A percentile compares a stretch with the other conserved stretches of the same genome.
Conservation (phyloP, 2,329 filamentous ascomycete genomes). For the Trichoderma polysporum region DNA sequence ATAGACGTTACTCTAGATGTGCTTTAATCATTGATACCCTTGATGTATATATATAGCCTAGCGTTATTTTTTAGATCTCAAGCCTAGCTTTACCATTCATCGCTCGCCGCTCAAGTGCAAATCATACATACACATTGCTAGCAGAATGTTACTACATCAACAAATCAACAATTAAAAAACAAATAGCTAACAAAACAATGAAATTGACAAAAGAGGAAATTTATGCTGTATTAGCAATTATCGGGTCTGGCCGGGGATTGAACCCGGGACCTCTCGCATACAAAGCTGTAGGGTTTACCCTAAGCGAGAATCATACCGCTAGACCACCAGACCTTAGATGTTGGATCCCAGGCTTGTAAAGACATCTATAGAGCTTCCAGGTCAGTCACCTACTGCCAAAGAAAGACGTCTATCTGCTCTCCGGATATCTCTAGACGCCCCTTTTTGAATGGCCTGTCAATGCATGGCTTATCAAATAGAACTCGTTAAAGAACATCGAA, state of each 20-base stretch:
- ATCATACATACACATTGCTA: no score
- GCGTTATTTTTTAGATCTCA: neutral
- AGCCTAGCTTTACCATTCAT: neutral
- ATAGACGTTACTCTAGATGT: neutral
- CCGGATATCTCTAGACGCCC: no score
- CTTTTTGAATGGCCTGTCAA: no score
- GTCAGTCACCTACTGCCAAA: no score
- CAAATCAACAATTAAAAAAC: neutral
- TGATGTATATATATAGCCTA: neutral
- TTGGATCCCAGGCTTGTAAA: neutral
- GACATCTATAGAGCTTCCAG: neutral
- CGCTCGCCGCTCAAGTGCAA: neutral
- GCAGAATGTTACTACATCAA: no score
- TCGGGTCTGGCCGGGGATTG: conserved; percentile 47
- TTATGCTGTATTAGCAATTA: neutral
- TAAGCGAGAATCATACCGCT: conserved; percentile 22
- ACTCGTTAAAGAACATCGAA: neutral
- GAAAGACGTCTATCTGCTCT: no score
- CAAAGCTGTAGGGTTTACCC: conserved; percentile 16
- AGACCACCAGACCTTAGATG: conserved; percentile 20
- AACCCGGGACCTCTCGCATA: conserved; percentile 48
- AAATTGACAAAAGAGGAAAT: neutral
- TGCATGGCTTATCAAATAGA: neutral
- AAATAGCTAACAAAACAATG: neutral
- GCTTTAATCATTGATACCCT: neutral